These are phyloP conservation scores for Colletotrichum horii DNA, from an alignment of 2,329 filamentous ascomycete genomes.

Conservation along the genomic window DNA sequence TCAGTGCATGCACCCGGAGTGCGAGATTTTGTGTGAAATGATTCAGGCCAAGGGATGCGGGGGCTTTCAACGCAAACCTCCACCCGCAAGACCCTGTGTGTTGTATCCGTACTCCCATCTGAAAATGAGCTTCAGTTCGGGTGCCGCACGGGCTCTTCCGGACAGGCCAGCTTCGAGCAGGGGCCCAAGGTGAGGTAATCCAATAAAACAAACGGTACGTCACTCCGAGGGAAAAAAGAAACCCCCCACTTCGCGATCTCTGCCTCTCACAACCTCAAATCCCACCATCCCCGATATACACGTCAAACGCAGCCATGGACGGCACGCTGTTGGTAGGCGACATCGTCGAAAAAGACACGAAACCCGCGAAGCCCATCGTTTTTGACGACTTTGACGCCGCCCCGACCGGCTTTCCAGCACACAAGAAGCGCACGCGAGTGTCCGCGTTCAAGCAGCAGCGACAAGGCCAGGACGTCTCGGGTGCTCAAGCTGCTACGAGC, in stretches of 20 bases:
- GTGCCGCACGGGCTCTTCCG: conserved; percentile 17
- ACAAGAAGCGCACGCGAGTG: conserved; percentile 74
- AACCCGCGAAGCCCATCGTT: conserved; percentile 64
- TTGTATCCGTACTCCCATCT: background rate
- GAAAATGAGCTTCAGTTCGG: conserved; percentile 14
- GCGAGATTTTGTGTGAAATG: background rate
- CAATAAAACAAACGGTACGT: background rate
- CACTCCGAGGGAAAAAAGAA: background rate
- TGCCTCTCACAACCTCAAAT: background rate
- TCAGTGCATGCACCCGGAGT: background rate
- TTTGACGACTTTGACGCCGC: conserved; percentile 63
- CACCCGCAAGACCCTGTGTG: background rate
- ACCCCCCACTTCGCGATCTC: background rate
- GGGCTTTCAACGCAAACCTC: background rate
- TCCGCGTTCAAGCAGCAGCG: conserved; percentile 83
- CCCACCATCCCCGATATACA: background rate
- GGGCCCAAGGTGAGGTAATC: conserved; percentile 14
- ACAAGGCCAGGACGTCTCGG: conserved; percentile 33
- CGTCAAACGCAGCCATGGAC: conserved; percentile 31
- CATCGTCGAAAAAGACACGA: conserved; percentile 75
- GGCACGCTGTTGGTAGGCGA: conserved; percentile 69
- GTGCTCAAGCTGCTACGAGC: conserved; percentile 24
- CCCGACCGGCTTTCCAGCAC: conserved; percentile 82
- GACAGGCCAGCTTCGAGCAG: conserved; percentile 3
- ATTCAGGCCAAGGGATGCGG: background rate